Percentiles rank a stretch among this genome's conserved stretches.
Evolutionary conservation across 139 green algal species (phyloP).

Genomic region (Closterium sp.): DNA sequence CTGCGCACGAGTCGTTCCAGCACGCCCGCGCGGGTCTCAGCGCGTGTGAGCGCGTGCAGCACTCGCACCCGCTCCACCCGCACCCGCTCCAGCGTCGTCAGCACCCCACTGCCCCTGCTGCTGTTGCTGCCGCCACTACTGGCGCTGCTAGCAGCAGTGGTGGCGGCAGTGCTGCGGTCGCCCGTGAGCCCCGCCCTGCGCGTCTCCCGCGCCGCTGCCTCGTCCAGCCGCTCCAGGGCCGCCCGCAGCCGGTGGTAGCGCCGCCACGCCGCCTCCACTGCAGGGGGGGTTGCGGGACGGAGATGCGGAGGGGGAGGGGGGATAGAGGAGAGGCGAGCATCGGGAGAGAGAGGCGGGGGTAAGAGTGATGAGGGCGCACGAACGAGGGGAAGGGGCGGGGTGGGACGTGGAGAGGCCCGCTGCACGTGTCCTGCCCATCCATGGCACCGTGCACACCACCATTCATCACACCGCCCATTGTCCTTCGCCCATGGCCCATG

Average conservation of each 20-base stretch:
- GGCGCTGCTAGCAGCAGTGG: too few relatives aligned
- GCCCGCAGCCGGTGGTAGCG: not conserved
- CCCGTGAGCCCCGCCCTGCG: not conserved
- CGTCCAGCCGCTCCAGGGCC: not conserved
- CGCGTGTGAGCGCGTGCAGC: not conserved
- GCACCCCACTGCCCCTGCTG: not conserved
- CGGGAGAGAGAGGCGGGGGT: too few relatives aligned
- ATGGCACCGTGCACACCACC: not conserved
- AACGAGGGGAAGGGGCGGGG: not conserved
- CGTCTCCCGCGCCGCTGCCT: not conserved
- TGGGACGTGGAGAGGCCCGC: not conserved
- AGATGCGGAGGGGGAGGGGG: not conserved
- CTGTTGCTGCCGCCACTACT: not conserved
- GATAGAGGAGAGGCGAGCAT: too few relatives aligned
- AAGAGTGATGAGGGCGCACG: too few relatives aligned
- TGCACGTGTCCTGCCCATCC: not conserved
- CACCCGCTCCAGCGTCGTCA: not conserved
- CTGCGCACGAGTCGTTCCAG: not conserved
- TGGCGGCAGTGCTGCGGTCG: not conserved
- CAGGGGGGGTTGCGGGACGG: not conserved
- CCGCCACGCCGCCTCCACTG: not conserved
- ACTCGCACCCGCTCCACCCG: not conserved
- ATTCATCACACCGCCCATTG: not conserved
- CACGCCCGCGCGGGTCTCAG: not conserved
- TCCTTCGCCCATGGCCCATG: too few relatives aligned